phyloP scores from a whole-genome alignment of 768 basidiomycete species.

The Auriscalpium microsporum region DNA sequence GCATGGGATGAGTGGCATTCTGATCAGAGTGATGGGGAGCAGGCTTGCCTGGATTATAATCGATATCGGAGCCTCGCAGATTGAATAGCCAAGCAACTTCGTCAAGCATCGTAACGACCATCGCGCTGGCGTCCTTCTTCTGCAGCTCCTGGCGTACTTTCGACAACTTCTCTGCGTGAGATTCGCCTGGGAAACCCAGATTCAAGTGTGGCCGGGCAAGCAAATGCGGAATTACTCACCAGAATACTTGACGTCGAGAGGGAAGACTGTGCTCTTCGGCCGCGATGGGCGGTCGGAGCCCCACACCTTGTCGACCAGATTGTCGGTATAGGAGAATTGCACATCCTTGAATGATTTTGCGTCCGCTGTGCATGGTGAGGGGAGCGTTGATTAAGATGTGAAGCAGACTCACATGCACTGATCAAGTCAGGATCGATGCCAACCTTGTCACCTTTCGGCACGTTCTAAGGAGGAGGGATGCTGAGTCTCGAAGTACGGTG shows the following conservation, averaged over 20 bases:
- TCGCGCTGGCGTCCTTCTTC: constrained; percentile 57
- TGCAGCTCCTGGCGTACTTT: constrained; percentile 55
- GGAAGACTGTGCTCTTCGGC: constrained; percentile 58
- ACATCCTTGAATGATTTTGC: constrained; percentile 49
- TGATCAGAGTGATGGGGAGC: neutral
- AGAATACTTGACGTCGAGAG: constrained; percentile 67
- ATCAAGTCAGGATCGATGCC: constrained; percentile 81
- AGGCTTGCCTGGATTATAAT: constrained; percentile 63
- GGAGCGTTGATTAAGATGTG: neutral
- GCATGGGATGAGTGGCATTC: neutral
- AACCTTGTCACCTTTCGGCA: constrained; percentile 53
- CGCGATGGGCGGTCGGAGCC: constrained; percentile 52
- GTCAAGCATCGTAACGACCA: constrained; percentile 84
- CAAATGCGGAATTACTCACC: constrained; percentile 30
- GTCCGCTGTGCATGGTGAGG: constrained; percentile 37
- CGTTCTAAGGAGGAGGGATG: constrained; percentile 33
- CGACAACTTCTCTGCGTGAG: constrained; percentile 57
- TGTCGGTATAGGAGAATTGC: constrained; percentile 58
- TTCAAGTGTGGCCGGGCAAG: neutral
- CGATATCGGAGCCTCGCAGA: constrained; percentile 85
- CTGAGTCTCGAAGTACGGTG: neutral
- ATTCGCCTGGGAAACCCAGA: constrained; percentile 37
- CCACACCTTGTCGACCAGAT: constrained; percentile 82
- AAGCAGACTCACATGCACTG: constrained; percentile 40
- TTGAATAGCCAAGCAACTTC: constrained; percentile 95